These are phyloP conservation scores for Ogataea trehaloabstinens DNA, from an alignment of 805 yeast genomes.

Conservation along the genomic window DNA sequence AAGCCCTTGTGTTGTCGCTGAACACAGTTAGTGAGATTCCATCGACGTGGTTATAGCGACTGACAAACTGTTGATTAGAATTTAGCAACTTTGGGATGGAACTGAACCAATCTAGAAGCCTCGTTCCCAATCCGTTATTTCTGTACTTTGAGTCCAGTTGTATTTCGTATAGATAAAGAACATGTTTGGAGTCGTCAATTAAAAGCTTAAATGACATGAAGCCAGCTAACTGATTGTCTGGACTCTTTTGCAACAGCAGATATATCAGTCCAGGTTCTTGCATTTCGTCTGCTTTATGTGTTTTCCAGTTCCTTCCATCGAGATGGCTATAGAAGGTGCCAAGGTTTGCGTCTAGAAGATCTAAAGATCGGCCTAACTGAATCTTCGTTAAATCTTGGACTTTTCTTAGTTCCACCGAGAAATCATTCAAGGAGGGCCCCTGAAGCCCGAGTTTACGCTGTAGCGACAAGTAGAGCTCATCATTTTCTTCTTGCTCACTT, in stretches of 20 bases:
- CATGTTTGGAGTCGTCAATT: constrained; percentile 36
- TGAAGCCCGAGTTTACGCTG: not conserved
- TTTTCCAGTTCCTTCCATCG: constrained; percentile 41
- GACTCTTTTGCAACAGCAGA: constrained; percentile 28
- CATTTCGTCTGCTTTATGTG: constrained; percentile 44
- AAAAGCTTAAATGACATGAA: constrained; percentile 49
- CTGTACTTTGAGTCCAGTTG: constrained; percentile 42
- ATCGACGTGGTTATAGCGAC: constrained; percentile 7
- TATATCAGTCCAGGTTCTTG: constrained; percentile 46
- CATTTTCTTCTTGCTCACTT: too few species aligned
- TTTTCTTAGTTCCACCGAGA: not conserved
- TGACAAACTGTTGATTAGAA: constrained; percentile 2
- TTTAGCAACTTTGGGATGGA: constrained; percentile 23
- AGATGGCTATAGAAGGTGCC: constrained; percentile 23
- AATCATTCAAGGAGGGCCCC: not conserved
- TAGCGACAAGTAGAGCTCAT: not conserved
- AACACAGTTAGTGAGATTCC: constrained; percentile 52
- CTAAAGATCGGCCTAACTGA: constrained; percentile 14
- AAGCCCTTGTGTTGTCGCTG: constrained; percentile 40
- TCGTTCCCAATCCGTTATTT: constrained; percentile 36
- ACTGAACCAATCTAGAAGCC: constrained; percentile 38
- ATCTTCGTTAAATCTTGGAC: constrained; percentile 5
- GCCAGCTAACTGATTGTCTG: constrained; percentile 29
- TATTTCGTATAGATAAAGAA: constrained; percentile 56
- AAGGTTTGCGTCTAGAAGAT: constrained; percentile 25